Evolutionary conservation across 768 basidiomycete species (phyloP).

Genomic region (Rhodotorula kratochvilovae): DNA sequence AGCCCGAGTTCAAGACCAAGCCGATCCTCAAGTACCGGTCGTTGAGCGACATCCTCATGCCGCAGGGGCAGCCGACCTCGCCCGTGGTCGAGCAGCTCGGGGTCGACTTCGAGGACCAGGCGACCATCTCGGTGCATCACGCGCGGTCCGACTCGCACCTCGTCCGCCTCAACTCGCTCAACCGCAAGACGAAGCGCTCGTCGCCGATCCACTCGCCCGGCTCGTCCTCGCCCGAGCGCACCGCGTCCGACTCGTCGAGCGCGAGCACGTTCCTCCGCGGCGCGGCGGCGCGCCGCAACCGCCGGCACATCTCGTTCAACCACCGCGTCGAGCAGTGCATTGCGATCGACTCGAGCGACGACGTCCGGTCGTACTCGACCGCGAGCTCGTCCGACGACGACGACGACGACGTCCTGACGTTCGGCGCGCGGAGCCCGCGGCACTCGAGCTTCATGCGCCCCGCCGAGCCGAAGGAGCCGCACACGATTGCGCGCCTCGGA

Average conservation of each 20-base stretch:
- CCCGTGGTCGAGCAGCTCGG: slow-evolving; percentile 34
- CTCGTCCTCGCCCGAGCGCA: slow-evolving; percentile 32
- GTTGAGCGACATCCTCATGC: slow-evolving; percentile 79
- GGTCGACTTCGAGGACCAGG: slow-evolving; percentile 28
- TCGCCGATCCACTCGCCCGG: slow-evolving; percentile 30
- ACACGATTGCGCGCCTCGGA: slow-evolving; percentile 69
- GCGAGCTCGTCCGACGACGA: slow-evolving; percentile 37
- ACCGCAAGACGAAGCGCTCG: slow-evolving; percentile 13
- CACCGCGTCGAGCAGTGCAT: slow-evolving; percentile 97
- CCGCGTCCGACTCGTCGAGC: slow-evolving; percentile 31
- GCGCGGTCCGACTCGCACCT: slow-evolving; percentile 36
- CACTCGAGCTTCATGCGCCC: slow-evolving; percentile 30
- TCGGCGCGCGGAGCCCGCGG: slow-evolving; percentile 38
- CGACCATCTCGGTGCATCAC: slow-evolving; percentile 34
- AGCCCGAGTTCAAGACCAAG: slow-evolving; percentile 53
- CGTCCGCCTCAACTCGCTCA: slow-evolving; percentile 34
- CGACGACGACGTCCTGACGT: slow-evolving; percentile 46
- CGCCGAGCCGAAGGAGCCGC: slow-evolving; percentile 50
- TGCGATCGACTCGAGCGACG: slow-evolving; percentile 49
- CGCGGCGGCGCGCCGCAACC: slow-evolving; percentile 19
- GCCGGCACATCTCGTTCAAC: slow-evolving; percentile 89
- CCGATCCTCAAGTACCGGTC: slow-evolving; percentile 95
- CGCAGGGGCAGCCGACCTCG: slow-evolving; percentile 44
- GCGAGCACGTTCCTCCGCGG: slow-evolving; percentile 8
- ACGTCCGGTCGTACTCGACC: slow-evolving; percentile 35